Evolutionary conservation across 2,329 filamentous ascomycete genomes (phyloP), one percentile per base, ranked within the genome.

Genomic region (Paraphoma chrysanthemicola): DNA sequence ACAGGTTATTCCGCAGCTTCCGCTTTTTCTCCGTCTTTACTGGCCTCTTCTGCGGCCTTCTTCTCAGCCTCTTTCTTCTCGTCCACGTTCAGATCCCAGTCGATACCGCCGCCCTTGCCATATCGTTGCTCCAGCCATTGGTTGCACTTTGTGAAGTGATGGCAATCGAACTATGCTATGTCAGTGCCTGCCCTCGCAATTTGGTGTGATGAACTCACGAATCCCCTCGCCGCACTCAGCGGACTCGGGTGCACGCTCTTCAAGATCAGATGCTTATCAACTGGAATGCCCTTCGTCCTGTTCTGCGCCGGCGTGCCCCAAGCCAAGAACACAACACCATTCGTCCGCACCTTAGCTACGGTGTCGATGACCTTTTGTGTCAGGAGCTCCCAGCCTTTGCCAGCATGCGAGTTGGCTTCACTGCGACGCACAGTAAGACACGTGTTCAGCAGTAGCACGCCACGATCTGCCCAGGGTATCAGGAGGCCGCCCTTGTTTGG

Each of bases 371-470:
- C 90, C 62, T 88, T 91, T 73, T 97, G 93, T 17, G 94, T 99
- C 73, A 99, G 91, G 44, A 84, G 83, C 78, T 99, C 95, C 95
- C 95, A 99, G 14, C 95, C 95, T 61, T 89, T 89, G 68, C 90
- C 90, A 2, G 90, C 82, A 77, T 99, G 95, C 29, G 88, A 91
- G 75, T 95, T 94, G 45, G 95, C 89, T 66, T 96, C 88, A 73
- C 96, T 91, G 0, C 92, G 92, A 23, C 92, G 90, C 16, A 99
- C 95, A 0, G 95, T 99, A 53, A 99, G 82, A 75, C 93, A 97
- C 0, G 95, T 96, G 76, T 99, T 99, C 64, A 99, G 85, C 79
- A 99, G 85, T 42, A 99, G 84, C 5, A 99, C 93, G 47, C 95
- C 95, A 48, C 90, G 89, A 66, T 97, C 90, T 0, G 95, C 94